Evolutionary conservation across 306 rosid species (phyloP), one percentile per base, ranked within the genome.

Genomic region (Dryas drummondii): DNA sequence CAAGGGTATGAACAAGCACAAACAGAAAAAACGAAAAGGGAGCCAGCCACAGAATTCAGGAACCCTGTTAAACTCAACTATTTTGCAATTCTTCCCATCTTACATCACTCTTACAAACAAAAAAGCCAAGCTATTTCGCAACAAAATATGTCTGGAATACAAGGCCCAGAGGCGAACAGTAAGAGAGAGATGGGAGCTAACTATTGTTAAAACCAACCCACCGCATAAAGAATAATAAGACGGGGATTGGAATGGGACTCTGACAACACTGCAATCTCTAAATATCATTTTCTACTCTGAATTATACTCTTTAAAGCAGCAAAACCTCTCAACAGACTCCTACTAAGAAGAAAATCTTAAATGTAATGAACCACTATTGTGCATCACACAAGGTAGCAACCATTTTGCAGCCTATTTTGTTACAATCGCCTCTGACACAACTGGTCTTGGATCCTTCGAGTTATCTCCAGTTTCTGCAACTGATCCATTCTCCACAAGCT

Each of bases 381-480:
- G 64, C 80, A 46, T 54, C 59, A 80, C 37, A 51, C 62, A 70
- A 60, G 73, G 79, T 85, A 89, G 86, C 88, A 86, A 62, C 93
- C 96, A 78, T 89, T 88, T 49, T 37, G 84, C 87, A 78, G 81
- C 87, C 76, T 92, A 91, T 26, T 94, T 84, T 27, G 88, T 82
- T 32, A 80, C 79, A 56, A 80, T 86, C 68, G 79, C 82, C 84
- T 90, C 91, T 4, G 86, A 47, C 37, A 77, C 68, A 76, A 86
- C 93, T 59, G 87, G 87, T 78, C 88, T 84, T 51, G 91, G 91
- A 74, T 93, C 89, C 90, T 90, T 88, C 4, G 87, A 86, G 86
- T 82, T 88, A 61, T 88, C 97, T 71, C 86, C 96, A 86, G 86
- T 80, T 72, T 59, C 76, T 72, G 81, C 71, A 76, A 76, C 87